phyloP scores from a whole-genome alignment of 2,329 filamentous ascomycete species.

The Leptographium flavum region DNA sequence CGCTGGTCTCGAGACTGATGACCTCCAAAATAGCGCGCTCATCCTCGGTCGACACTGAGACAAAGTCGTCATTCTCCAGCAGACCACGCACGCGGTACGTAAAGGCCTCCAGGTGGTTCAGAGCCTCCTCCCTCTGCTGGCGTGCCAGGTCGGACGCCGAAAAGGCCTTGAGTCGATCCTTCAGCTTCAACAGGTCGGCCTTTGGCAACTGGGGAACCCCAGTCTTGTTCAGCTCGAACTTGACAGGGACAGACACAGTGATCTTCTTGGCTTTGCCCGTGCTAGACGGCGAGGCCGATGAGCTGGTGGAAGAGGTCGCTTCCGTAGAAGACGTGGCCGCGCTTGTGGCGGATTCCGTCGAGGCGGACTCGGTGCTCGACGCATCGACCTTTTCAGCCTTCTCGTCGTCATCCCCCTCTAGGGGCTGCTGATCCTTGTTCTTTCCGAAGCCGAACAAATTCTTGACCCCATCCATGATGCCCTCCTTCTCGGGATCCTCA shows the following conservation, averaged over 20 bases:
- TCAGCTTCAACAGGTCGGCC: conserved; percentile 34
- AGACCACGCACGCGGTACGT: conserved; percentile 82
- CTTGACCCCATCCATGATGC: conserved; percentile 87
- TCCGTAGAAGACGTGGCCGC: background rate
- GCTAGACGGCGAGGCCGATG: conserved; percentile 16
- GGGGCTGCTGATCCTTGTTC: conserved; percentile 57
- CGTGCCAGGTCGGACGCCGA: conserved; percentile 72
- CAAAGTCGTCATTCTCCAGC: conserved; percentile 62
- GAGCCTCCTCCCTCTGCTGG: conserved; percentile 62
- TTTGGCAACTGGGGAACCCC: conserved; percentile 36
- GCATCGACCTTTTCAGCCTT: conserved; percentile 17
- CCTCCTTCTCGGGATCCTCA: conserved; percentile 57
- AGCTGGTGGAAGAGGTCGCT: conserved; percentile 4
- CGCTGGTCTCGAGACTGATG: conserved; percentile 54
- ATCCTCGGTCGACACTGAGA: conserved; percentile 52
- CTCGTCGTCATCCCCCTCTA: conserved; percentile 42
- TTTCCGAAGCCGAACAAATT: conserved; percentile 90
- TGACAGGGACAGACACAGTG: conserved; percentile 38
- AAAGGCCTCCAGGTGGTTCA: conserved; percentile 87
- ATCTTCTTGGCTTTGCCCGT: conserved; percentile 31
- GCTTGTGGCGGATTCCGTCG: background rate
- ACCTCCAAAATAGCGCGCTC: conserved; percentile 54
- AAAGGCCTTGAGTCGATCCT: conserved; percentile 68
- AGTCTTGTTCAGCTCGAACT: conserved; percentile 31
- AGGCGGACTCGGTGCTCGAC: conserved; percentile 9